phyloP scores from a whole-genome alignment of 2,329 filamentous ascomycete species.

The Colletotrichum melonis region DNA sequence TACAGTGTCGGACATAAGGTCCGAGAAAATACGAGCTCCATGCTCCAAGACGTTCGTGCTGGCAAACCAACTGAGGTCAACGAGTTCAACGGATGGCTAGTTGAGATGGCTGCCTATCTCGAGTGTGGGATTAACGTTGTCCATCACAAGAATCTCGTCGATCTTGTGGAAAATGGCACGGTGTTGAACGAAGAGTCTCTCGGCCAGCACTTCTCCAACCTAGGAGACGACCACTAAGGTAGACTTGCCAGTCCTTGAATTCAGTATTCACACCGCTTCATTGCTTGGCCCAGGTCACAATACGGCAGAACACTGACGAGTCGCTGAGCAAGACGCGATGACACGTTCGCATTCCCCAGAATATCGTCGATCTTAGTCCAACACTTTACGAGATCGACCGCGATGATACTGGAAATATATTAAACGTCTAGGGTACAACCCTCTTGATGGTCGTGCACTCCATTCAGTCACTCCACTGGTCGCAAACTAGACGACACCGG shows the following conservation, averaged over 20 bases:
- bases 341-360: not conserved
- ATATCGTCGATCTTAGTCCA: not conserved
- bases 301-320: not conserved
- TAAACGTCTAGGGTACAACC: not conserved
- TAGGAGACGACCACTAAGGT: not conserved
- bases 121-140: conserved; percentile 46
- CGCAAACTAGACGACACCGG: not conserved
- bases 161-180: conserved; percentile 52
- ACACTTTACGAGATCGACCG: not conserved
- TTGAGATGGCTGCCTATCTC: conserved; percentile 57
- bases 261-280: not conserved
- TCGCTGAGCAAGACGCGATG: not conserved
- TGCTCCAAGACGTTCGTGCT: conserved; percentile 68
- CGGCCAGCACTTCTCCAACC: conserved; percentile 39
- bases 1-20: conserved; percentile 60
- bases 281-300: not conserved
- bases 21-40: conserved; percentile 67
- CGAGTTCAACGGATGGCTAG: conserved; percentile 71
- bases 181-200: conserved; percentile 49
- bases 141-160: conserved; percentile 54
- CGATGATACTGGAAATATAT: not conserved
- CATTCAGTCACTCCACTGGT: not conserved
- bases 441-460: not conserved
- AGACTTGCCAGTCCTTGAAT: not conserved
- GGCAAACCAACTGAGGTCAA: conserved; percentile 65